phyloP scores from a whole-genome alignment of 139 green algal genomes.

The Nannochloris sp. region DNA sequence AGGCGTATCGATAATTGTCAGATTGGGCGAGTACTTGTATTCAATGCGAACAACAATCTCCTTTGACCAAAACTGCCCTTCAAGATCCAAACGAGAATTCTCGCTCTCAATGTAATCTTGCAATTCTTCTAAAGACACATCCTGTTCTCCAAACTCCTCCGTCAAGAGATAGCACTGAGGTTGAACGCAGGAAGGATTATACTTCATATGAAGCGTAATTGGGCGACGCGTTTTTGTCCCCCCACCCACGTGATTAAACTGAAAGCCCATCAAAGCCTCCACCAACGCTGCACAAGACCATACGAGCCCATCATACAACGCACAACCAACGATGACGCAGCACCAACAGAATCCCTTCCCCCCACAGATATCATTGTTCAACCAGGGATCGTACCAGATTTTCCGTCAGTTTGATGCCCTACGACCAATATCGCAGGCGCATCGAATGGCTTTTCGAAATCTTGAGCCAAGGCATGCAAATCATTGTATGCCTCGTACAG shows the following conservation, averaged over 20 bases:
- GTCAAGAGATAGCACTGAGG: slow-evolving; percentile 82
- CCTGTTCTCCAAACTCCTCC: slow-evolving; percentile 72
- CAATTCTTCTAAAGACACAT: slow-evolving; percentile 78
- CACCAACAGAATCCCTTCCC: not conserved
- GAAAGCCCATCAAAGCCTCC: slow-evolving; percentile 94
- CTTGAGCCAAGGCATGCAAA: slow-evolving; percentile 78
- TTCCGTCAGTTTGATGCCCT: slow-evolving; percentile 94
- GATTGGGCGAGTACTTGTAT: slow-evolving; percentile 92
- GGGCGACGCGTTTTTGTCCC: slow-evolving; percentile 92
- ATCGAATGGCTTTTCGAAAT: slow-evolving; percentile 94
- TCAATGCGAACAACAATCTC: slow-evolving; percentile 93
- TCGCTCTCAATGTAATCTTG: slow-evolving; percentile 86
- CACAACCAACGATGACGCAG: not conserved
- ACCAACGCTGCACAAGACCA: slow-evolving; percentile 61
- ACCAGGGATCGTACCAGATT: slow-evolving; percentile 51
- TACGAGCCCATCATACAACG: not conserved
- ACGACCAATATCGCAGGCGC: slow-evolving; percentile 91
- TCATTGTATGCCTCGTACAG: slow-evolving; percentile 93
- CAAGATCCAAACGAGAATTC: slow-evolving; percentile 75
- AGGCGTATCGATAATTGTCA: slow-evolving; percentile 96
- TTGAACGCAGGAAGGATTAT: slow-evolving; percentile 69
- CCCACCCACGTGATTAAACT: slow-evolving; percentile 96
- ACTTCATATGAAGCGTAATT: slow-evolving; percentile 97
- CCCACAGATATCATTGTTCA: too few species aligned
- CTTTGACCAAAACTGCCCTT: slow-evolving; percentile 82